Conservation (phyloP, 1,284 basidiomycete species). For the Inonotus obliquus region DNA sequence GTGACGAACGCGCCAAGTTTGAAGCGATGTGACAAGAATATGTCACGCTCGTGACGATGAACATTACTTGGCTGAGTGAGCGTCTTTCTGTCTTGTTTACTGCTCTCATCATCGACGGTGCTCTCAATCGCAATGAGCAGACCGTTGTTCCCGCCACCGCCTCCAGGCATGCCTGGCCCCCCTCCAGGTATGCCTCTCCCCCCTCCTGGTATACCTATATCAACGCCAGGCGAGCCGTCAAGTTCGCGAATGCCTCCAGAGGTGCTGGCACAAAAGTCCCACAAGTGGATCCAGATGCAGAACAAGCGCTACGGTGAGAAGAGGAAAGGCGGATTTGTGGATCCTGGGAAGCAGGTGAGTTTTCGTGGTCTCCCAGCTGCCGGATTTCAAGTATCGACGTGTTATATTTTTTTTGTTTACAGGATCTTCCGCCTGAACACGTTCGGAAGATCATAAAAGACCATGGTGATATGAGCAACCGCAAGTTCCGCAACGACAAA, state of each 20-base stretch:
- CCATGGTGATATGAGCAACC: conserved; percentile 95
- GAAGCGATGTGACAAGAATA: not conserved
- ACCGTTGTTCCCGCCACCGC: conserved; percentile 58
- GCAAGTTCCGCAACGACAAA: conserved; percentile 98
- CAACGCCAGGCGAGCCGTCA: conserved; percentile 37
- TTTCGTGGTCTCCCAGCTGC: not conserved
- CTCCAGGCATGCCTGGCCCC: conserved; percentile 56
- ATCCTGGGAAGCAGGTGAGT: conserved; percentile 88
- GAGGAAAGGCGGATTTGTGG: conserved; percentile 82
- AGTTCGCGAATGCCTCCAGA: conserved; percentile 69
- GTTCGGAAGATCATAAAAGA: conserved; percentile 98
- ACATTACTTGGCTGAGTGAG: not conserved
- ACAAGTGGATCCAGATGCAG: conserved; percentile 95
- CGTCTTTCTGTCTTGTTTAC: conserved; percentile 18
- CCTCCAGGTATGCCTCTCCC: conserved; percentile 56
- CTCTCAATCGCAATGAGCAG: conserved; percentile 25
- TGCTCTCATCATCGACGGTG: conserved; percentile 32
- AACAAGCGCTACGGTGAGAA: conserved; percentile 88
- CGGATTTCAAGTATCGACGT: not conserved
- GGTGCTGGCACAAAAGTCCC: conserved; percentile 77
- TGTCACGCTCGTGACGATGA: conserved; percentile 1
- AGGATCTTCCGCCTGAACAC: conserved; percentile 91
- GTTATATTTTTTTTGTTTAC: conserved; percentile 19
- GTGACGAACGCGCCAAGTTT: not conserved
- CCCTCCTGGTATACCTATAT: conserved; percentile 39